Evolutionary conservation across 2,329 filamentous ascomycete genomes (phyloP), one percentile per base, ranked within the genome.

Genomic region (Gremmenia infestans): DNA sequence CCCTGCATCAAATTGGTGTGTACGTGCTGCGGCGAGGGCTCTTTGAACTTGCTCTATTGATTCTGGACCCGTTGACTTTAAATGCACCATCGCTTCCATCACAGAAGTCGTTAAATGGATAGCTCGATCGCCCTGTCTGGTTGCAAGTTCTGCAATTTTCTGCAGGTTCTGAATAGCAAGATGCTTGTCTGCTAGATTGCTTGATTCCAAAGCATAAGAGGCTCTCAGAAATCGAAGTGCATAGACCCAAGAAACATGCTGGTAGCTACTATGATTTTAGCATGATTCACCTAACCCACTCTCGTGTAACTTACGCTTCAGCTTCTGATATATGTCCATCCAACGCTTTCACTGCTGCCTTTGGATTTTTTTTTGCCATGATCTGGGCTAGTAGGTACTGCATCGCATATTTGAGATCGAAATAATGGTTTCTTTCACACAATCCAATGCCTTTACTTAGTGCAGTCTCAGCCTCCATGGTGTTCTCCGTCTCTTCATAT

Each of bases 371-470:
- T 64, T 87, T 85, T 62, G 86, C 89, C 55, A 89, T 75, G 1
- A 88, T 80, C 62, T 88, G 86, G 49, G 86, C 79, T 56, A 88
- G 81, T 15, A 91, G 74, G 67, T 90, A 89, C 61, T 89, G 82
- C 79, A 91, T 89, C 59, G 83, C 83, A 70, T 91, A 91, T 68
- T 89, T 91, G 40, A 91, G 71, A 63, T 92, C 88, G 25, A 73
- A 66, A 58, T 84, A 78, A 48, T 79, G 77, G 58, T 82, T 80
- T 74, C 85, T 83, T 58, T 87, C 85, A 63, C 85, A 89, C 2
- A 88, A 74, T 2, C 82, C 80, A 53, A 89, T 85, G 6, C 87
- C 87, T 70, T 89, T 89, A 42, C 81, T 86, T 55, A 93, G 71
- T 3, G 85, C 78, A 12, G 84, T 87, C 70, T 92, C 88, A 1